Conservation (phyloP, 306 rosid genomes). For the Hippophae tibetana region DNA sequence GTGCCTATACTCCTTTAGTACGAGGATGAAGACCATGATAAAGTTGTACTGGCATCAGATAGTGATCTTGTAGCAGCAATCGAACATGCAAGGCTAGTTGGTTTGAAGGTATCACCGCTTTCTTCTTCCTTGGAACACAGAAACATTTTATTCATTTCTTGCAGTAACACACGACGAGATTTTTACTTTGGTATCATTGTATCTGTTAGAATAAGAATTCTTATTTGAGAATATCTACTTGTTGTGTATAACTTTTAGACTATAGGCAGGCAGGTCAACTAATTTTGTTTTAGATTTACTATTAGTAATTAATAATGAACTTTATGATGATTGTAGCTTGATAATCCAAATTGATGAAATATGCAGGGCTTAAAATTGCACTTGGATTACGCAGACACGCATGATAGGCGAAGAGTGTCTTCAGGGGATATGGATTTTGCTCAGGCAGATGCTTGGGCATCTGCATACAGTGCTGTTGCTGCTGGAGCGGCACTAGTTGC, state of each 20-base stretch:
- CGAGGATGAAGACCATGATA: slow-evolving; percentile 92
- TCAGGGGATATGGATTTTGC: slow-evolving; percentile 33
- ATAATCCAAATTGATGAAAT: slow-evolving; percentile 4
- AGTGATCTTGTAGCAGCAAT: slow-evolving; percentile 80
- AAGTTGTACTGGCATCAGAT: slow-evolving; percentile 78
- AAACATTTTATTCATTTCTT: too few species aligned
- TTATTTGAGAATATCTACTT: too few species aligned
- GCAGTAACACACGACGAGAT: too few species aligned
- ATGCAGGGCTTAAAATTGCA: slow-evolving; percentile 82
- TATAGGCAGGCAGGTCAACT: too few species aligned
- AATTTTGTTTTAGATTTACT: too few species aligned
- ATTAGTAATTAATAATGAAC: too few species aligned
- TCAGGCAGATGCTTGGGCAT: slow-evolving; percentile 48
- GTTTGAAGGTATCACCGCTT: slow-evolving; percentile 67
- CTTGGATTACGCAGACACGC: slow-evolving; percentile 61
- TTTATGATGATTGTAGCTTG: too few species aligned
- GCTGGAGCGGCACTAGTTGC: slow-evolving; percentile 73
- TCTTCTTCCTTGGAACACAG: not conserved
- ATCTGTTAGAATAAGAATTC: too few species aligned
- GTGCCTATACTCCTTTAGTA: slow-evolving; percentile 39
- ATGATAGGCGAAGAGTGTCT: slow-evolving; percentile 19
- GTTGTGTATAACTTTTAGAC: too few species aligned
- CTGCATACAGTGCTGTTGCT: slow-evolving; percentile 48
- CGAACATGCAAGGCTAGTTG: slow-evolving; percentile 80
- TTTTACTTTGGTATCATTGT: too few species aligned